These are phyloP conservation scores for Diaporthe capsici DNA, from an alignment of 2,329 filamentous ascomycete genomes.

Conservation along the genomic window DNA sequence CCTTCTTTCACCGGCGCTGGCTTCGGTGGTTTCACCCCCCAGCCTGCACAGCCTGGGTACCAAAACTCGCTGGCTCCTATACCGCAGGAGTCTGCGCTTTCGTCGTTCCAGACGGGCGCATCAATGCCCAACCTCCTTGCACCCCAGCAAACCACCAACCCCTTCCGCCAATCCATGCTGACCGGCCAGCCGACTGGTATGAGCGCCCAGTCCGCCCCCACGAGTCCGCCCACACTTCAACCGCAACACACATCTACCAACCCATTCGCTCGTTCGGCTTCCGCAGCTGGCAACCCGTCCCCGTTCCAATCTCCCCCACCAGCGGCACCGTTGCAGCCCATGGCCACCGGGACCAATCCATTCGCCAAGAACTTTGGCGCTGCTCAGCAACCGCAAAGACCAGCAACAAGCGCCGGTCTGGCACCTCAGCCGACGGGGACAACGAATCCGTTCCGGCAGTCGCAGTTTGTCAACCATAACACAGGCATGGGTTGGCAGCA, in stretches of 20 bases:
- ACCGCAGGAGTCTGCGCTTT: constrained; percentile 66
- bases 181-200: constrained; percentile 66
- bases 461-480: constrained; percentile 88
- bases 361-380: constrained; percentile 65
- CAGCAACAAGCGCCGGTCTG: constrained; percentile 65
- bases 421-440: constrained; percentile 85
- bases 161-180: constrained; percentile 92
- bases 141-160: constrained; percentile 82
- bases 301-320: constrained; percentile 61
- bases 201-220: constrained; percentile 51
- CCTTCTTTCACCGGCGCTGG: constrained; percentile 77
- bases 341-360: constrained; percentile 71
- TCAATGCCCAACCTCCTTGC: constrained; percentile 60
- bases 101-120: constrained; percentile 64
- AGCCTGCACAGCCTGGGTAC: constrained; percentile 71
- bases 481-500: constrained; percentile 93
- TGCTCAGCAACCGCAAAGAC: constrained; percentile 55
- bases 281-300: constrained; percentile 51
- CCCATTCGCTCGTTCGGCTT: constrained; percentile 82
- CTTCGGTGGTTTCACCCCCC: constrained; percentile 86
- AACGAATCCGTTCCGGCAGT: constrained; percentile 96
- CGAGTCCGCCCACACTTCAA: constrained; percentile 56
- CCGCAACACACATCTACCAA: constrained; percentile 79
- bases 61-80: constrained; percentile 68
- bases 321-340: constrained; percentile 60